Conservation (phyloP, 768 basidiomycete genomes). For the Dentipellis sp. region DNA sequence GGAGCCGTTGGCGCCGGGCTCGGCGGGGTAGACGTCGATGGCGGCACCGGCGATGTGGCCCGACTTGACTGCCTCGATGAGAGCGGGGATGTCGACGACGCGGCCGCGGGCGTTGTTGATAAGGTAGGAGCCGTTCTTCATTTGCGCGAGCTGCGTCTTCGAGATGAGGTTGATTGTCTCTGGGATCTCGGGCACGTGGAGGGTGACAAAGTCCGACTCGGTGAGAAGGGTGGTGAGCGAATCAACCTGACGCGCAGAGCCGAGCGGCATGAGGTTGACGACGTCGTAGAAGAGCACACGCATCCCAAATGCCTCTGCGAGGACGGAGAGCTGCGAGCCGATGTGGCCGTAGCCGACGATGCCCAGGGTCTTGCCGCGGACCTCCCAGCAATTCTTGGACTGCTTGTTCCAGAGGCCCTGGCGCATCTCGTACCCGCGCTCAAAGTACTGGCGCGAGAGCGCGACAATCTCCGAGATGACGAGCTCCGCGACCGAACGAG, state of each 20-base stretch:
- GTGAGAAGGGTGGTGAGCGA: slow-evolving; percentile 63
- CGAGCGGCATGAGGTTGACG: slow-evolving; percentile 95
- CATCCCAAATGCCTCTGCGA: slow-evolving; percentile 94
- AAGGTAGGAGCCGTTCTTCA: slow-evolving; percentile 93
- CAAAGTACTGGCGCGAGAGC: slow-evolving; percentile 87
- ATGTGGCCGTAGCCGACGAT: slow-evolving; percentile 99
- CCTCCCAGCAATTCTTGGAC: slow-evolving; percentile 96
- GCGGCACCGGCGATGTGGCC: slow-evolving; percentile 87
- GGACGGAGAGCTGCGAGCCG: slow-evolving; percentile 92
- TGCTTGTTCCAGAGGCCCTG: slow-evolving; percentile 97
- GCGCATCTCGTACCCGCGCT: slow-evolving; percentile 82
- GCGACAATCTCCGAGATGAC: slow-evolving; percentile 92
- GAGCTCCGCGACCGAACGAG: slow-evolving; percentile 96
- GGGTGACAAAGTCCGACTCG: slow-evolving; percentile 86
- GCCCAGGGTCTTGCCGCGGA: slow-evolving; percentile 95
- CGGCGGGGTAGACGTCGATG: slow-evolving; percentile 90
- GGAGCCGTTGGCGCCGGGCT: slow-evolving; percentile 87
- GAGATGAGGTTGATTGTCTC: slow-evolving; percentile 96
- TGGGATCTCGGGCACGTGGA: slow-evolving; percentile 93
- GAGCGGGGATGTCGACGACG: slow-evolving; percentile 91
- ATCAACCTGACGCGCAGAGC: slow-evolving; percentile 86
- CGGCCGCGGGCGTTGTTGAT: slow-evolving; percentile 97
- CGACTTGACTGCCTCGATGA: slow-evolving; percentile 73
- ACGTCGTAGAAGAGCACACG: slow-evolving; percentile 94
- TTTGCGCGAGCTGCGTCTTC: slow-evolving; percentile 61